Evolutionary conservation across 306 rosid species (phyloP).

Genomic region (Cyamopsis tetragonoloba): DNA sequence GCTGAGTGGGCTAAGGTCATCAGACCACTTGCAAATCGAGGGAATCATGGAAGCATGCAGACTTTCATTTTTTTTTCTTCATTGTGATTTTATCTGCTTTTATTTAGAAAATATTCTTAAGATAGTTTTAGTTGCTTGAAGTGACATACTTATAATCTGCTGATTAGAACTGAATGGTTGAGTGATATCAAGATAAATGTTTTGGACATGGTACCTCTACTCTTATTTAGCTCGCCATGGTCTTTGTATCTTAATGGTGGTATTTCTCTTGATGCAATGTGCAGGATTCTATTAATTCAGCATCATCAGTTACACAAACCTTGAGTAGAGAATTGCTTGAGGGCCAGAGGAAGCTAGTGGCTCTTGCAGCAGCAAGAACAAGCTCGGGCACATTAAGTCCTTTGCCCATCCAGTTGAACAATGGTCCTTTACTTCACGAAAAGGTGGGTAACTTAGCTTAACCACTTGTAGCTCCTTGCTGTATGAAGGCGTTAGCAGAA

Average conservation of each 20-base stretch:
- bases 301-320: slow-evolving; percentile 77
- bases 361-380: slow-evolving; percentile 68
- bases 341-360: slow-evolving; percentile 82
- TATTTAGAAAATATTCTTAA: too few relatives aligned
- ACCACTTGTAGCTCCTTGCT: neutral
- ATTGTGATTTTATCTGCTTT: slow-evolving; percentile 11
- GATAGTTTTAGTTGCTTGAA: neutral
- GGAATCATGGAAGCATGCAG: slow-evolving; percentile 6
- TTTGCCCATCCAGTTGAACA: slow-evolving; percentile 62
- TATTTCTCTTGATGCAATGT: slow-evolving; percentile 24
- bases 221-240: slow-evolving; percentile 12
- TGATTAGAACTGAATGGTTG: neutral
- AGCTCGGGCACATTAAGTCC: slow-evolving; percentile 66
- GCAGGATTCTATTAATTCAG: slow-evolving; percentile 88
- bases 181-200: neutral
- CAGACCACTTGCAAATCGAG: neutral
- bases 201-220: neutral
- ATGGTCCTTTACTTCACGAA: slow-evolving; percentile 82
- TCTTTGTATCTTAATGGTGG: neutral
- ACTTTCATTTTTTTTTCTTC: neutral
- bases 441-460: slow-evolving; percentile 47
- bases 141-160: neutral
- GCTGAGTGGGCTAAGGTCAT: slow-evolving; percentile 9
- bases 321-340: slow-evolving; percentile 81
- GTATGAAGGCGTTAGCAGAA: neutral